Percentiles rank a stretch among this genome's conserved stretches.
phyloP scores from a whole-genome alignment of 1,284 basidiomycete species.

The Apiotrichum montevideense region DNA sequence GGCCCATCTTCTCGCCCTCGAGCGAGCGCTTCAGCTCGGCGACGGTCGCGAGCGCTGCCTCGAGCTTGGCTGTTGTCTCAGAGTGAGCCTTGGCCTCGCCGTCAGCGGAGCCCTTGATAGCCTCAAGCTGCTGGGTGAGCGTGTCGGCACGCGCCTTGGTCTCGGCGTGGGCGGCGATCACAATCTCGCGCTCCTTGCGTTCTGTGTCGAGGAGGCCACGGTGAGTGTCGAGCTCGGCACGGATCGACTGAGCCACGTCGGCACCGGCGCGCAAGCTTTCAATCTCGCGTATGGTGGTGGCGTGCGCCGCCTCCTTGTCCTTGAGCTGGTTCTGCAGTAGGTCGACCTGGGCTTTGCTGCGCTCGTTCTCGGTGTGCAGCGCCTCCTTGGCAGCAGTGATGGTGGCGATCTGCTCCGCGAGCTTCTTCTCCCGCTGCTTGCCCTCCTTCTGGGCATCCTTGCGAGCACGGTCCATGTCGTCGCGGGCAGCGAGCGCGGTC shows the following conservation, averaged over 20 bases:
- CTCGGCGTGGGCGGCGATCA: constrained; percentile 2
- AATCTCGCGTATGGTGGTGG: constrained; percentile 9
- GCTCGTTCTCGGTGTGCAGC: constrained; percentile 1
- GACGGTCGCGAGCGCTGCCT: background rate
- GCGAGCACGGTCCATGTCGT: background rate
- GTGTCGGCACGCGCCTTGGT: constrained; percentile 1
- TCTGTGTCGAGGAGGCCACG: constrained; percentile 2
- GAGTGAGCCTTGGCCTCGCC: constrained; percentile 1
- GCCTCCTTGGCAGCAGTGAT: background rate
- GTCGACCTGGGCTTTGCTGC: constrained; percentile 1
- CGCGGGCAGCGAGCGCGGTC: background rate
- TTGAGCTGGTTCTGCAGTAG: background rate
- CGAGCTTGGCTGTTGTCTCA: constrained; percentile 1
- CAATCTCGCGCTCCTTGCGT: constrained; percentile 4
- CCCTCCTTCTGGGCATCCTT: constrained; percentile 1
- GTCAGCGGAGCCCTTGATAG: background rate
- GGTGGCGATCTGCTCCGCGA: background rate
- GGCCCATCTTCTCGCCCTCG: constrained; percentile 3
- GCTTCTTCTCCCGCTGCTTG: constrained; percentile 3
- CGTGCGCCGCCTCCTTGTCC: background rate
- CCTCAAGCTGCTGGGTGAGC: constrained; percentile 9
- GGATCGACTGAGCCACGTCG: constrained; percentile 13
- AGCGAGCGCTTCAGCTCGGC: constrained; percentile 9
- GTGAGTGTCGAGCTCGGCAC: constrained; percentile 8
- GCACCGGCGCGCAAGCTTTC: constrained; percentile 17